Evolutionary conservation across 192 early-diverging fungal species (phyloP).

Genomic region (Podila verticillata): DNA sequence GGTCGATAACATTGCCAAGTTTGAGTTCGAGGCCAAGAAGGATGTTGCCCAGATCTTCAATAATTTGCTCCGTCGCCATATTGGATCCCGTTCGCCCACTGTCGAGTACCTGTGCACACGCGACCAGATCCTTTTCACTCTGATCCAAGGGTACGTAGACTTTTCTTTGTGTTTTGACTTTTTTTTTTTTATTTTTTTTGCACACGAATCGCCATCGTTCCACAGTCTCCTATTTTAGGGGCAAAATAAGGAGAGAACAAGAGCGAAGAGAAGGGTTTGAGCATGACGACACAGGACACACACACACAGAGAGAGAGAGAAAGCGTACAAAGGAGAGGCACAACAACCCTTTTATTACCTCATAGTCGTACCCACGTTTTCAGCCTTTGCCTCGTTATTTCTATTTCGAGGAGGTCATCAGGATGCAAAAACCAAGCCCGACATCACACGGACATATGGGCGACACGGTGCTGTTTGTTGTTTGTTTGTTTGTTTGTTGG

Average conservation of each 20-base stretch:
- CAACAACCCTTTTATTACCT: not conserved
- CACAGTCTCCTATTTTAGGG: not conserved
- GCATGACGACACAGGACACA: slow-evolving; percentile 4
- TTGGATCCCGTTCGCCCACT: slow-evolving; percentile 94
- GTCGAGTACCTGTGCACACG: slow-evolving; percentile 92
- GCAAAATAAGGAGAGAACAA: not conserved
- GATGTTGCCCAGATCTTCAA: slow-evolving; percentile 98
- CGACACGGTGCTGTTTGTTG: too few species aligned
- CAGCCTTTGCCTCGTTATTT: not conserved
- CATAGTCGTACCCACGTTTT: slow-evolving; percentile 3
- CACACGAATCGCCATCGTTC: not conserved
- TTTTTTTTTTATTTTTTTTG: not conserved
- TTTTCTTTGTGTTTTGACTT: not conserved
- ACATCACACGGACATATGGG: not conserved
- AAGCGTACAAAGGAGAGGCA: not conserved
- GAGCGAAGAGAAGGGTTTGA: not conserved
- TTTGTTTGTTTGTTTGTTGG: too few species aligned
- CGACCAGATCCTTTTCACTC: slow-evolving; percentile 83
- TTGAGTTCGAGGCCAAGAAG: slow-evolving; percentile 98
- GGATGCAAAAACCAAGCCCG: not conserved
- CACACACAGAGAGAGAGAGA: not conserved
- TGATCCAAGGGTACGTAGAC: slow-evolving; percentile 77
- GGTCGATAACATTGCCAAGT: slow-evolving; percentile 87
- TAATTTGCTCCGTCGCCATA: slow-evolving; percentile 93
- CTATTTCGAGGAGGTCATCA: not conserved